phyloP scores from a whole-genome alignment of 371 early-diverging fungal species.

The Lichtheimia corymbifera region DNA sequence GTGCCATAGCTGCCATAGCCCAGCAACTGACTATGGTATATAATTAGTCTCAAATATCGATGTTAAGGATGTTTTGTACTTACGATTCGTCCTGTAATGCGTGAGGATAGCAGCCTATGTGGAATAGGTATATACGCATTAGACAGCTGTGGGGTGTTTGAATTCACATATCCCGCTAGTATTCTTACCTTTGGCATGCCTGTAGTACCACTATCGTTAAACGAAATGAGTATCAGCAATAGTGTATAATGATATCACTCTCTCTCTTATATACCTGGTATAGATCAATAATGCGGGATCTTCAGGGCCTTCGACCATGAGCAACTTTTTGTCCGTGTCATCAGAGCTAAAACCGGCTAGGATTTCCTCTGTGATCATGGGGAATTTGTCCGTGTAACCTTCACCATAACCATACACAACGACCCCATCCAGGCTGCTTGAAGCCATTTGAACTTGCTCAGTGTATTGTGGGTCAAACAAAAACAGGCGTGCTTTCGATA shows the following conservation, averaged over 20 bases:
- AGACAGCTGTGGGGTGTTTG: no score
- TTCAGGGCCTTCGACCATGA: conserved; percentile 13
- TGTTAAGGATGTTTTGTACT: not conserved
- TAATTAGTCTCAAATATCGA: not conserved
- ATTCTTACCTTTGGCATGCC: conserved; percentile 20
- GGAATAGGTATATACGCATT: no score
- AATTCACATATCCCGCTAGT: not conserved
- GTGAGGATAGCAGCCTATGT: conserved; percentile 6
- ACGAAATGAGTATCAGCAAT: not conserved
- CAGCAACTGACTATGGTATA: conserved; percentile 6
- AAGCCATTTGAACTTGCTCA: conserved; percentile 15
- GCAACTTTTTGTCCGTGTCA: conserved; percentile 23
- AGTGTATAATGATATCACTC: not conserved
- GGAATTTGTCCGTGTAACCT: conserved; percentile 12
- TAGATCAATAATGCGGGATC: conserved; percentile 48
- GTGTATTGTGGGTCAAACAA: conserved; percentile 32
- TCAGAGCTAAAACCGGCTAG: not conserved
- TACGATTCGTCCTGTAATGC: conserved; percentile 5
- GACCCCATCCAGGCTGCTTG: conserved; percentile 7
- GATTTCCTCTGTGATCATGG: conserved; percentile 4
- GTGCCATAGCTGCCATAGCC: not conserved
- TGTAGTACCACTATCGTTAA: conserved; percentile 15
- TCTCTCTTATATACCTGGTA: conserved; percentile 19
- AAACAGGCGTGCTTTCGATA: conserved; percentile 23
- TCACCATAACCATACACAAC: conserved; percentile 28